Base-by-base conservation (phyloP, 495 filamentous ascomycete species). In the Schizothecium vesticola region DNA sequence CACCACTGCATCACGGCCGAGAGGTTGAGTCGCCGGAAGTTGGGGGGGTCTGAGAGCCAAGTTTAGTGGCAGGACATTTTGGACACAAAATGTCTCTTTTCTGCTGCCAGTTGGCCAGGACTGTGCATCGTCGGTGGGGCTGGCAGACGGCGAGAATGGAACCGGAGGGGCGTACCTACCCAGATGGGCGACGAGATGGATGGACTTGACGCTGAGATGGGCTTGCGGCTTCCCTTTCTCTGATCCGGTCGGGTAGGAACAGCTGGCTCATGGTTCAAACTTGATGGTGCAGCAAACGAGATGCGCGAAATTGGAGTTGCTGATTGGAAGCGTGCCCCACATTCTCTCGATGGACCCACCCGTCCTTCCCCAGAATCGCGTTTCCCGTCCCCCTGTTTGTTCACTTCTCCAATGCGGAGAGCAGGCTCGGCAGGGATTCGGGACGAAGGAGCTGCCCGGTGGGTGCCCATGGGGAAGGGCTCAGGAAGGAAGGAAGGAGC, bases 401-500 rank as follows among this genome's bases (percentile, higher is more conserved):
- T 7, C 29, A 13, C 58, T 69, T 71, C 67, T 69, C 67, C 71
- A 71, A 70, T 76, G 73, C 73, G 73, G 71, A 72, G 71, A 64
- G 66, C 25, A 64, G 29, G 3, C 33, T 43, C 33, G 33, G 33
- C 33, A 43, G 33, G 33, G 13, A 43, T 43, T 43, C 13, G 11
- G n/a, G n/a, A n/a, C n/a, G 63, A 68, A 60, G 16, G 60, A 59
- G 59, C 60, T 57, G 59, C 59, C 69, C 26, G 26, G 26, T 6
- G 26, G 3, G 3, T 6, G 26, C 12, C 4, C 60, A 70, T 68
- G 68, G 65, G 69, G 67, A 64, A 72, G 70, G 57, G 36, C 21
- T 13, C 23, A 26, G 58, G 26, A 56, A 62, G 24, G 29, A 31
- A 63, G 29, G 55, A 63, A 71, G 33, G 67, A 57, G 64, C 67